Evolutionary conservation across 257 asterid species (phyloP), one percentile per base, ranked within the genome.

Genomic region (Solanum bukasovii): DNA sequence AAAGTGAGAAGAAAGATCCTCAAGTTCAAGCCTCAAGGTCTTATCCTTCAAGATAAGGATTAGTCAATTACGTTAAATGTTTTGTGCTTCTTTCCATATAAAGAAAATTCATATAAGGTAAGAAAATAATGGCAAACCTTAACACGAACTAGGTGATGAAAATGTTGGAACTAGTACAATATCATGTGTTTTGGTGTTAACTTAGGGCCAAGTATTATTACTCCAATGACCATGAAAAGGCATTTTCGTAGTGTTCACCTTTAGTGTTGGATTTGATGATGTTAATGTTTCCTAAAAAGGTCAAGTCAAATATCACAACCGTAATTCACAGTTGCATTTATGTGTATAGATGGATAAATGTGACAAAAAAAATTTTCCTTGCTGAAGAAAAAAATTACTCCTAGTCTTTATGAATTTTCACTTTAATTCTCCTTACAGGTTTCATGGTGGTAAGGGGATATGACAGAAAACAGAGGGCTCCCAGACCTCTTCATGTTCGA

Each of bases 401-500:
- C 21, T 23, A 4, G 18, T 46, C 40, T 49, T 82, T 18, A 20
- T 49, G 70, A 18, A 27, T 31, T 3, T 20, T 52, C 23, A 29
- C 44, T 31, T 42, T 44, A n/a, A 67, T 83, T 83, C 46, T 77
- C 31, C 8, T 78, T 46, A 9, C 37, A 89, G 91, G 87, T 10
- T 89, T 21, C 70, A 33, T 73, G 16, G 77, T 86, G 14, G 75
- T 70, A 65, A 89, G 88, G 37, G 89, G 87, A 61, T 87, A 87
- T n/a, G 63, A 89, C 71, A 87, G 88, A 84, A 63, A 27, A 31
- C 88, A 78, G 86, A 63, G 89, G 77, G 88, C 63, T 38, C 86
- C 88, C 34, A 73, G 20, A 33, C 46, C 73, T 29, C 86, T 89
- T 7, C 65, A 21, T 2, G 2, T 0, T 12, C 79, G 88, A 34